Percentiles rank a stretch among this genome's conserved stretches.
Conservation (phyloP, 2,329 filamentous ascomycete genomes). For the Penicillium sp. region DNA sequence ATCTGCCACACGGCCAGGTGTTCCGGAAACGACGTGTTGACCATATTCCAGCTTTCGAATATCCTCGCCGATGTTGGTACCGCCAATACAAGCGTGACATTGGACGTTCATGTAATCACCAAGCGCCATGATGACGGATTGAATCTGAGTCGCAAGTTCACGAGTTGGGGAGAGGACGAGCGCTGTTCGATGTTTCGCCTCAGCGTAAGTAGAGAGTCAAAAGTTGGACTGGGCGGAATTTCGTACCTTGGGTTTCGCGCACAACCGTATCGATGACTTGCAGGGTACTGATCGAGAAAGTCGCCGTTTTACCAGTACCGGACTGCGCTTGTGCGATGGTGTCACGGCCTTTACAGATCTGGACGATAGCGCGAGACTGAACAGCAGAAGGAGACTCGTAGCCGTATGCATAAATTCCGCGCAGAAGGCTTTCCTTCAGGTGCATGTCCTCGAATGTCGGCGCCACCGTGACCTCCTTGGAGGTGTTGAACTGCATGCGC, state of each 20-base stretch:
- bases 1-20: conserved; percentile 96
- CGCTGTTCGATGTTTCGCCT: conserved; percentile 43
- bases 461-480: conserved; percentile 89
- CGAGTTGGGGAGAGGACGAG: conserved; percentile 89
- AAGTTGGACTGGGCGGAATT: background rate
- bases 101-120: conserved; percentile 99
- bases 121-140: conserved; percentile 97
- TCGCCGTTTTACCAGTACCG: conserved; percentile 93
- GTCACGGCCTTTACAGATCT: conserved; percentile 97
- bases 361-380: conserved; percentile 95
- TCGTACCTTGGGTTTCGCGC: conserved; percentile 69
- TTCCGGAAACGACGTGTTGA: conserved; percentile 95
- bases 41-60: conserved; percentile 97
- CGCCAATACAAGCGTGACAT: conserved; percentile 98
- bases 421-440: conserved; percentile 91
- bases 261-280: conserved; percentile 93
- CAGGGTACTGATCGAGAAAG: conserved; percentile 92
- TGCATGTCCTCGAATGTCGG: conserved; percentile 96
- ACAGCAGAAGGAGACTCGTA: conserved; percentile 98
- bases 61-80: conserved; percentile 95
- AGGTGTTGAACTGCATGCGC: conserved; percentile 96
- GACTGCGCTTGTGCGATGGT: conserved; percentile 98
- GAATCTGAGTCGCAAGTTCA: conserved; percentile 98
- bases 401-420: conserved; percentile 95
- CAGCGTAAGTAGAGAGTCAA: background rate